Evolutionary conservation across 2,329 filamentous ascomycete species (phyloP).

Genomic region (Tolypocladium capitatum): DNA sequence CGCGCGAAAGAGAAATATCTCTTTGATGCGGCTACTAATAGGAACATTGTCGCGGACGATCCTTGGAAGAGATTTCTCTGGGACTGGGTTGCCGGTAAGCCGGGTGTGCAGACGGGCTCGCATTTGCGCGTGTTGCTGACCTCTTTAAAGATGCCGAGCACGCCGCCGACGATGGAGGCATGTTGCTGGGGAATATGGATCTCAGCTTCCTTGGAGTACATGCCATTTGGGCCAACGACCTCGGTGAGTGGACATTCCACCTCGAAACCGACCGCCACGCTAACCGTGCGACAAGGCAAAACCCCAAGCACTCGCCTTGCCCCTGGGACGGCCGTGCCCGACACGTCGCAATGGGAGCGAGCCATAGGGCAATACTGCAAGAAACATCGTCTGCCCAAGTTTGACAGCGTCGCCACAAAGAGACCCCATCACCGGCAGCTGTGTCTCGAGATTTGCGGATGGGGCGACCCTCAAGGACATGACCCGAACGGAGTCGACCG

Average conservation of each 20-base stretch:
- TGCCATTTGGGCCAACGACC: conserved; percentile 56
- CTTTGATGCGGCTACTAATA: conserved; percentile 52
- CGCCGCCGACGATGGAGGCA: conserved; percentile 52
- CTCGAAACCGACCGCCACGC: background rate
- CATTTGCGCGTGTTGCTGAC: conserved; percentile 7
- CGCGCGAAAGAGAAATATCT: conserved; percentile 49
- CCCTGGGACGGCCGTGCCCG: conserved; percentile 30
- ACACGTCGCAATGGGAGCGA: conserved; percentile 43
- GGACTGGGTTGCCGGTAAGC: conserved; percentile 57
- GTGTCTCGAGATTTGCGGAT: conserved; percentile 62
- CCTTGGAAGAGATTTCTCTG: conserved; percentile 68
- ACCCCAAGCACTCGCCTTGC: conserved; percentile 34
- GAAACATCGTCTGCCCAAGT: conserved; percentile 46
- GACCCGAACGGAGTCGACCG: conserved; percentile 30
- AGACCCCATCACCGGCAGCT: conserved; percentile 60
- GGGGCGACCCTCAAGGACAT: conserved; percentile 45
- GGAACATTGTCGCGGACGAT: conserved; percentile 54
- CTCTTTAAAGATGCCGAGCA: conserved; percentile 41
- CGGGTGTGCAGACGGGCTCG: background rate
- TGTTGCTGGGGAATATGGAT: conserved; percentile 56
- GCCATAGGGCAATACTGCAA: conserved; percentile 52
- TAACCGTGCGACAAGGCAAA: conserved; percentile 24
- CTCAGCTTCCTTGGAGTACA: conserved; percentile 64
- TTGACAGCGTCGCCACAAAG: conserved; percentile 48
- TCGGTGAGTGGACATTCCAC: conserved; percentile 33